Base-by-base conservation (phyloP, 805 yeast genomes). In the Lachancea quebecensis region DNA sequence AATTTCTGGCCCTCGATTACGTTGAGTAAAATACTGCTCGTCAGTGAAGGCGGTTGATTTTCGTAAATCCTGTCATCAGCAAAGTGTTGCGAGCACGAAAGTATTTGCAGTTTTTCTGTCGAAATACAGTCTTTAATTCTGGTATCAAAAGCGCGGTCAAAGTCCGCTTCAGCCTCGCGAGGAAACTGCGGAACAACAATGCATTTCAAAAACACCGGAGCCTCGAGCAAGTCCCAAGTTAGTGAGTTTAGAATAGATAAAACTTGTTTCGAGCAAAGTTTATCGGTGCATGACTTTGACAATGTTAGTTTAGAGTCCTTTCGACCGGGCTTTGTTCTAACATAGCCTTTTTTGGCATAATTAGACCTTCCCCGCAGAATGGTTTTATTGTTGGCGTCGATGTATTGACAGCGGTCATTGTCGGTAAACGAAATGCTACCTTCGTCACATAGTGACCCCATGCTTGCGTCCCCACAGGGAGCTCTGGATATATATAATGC, bases 271-370 rank as follows among this genome's bases (percentile, higher is more conserved):
- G 82, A 42, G 36, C 85, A 72, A 21, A 91, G 61, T 56, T 91
- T 91, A 60, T 91, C 98, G 1, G 95, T 79, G 60, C 98, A 91
- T 1, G 96, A 86, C 60, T 89, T 91, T 28, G 95, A 85, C 40
- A 75, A 62, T 0, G 95, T 76, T 3, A 79, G 50, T 1, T 75
- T 73, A 2, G 96, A 83, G 59, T 93, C 98, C 27, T 71, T 60
- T 41, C 98, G 64, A 1, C 99, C 99, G 0, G 98, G 99, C 58
- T 93, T 91, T 0, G 98, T 90, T 50, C 99, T 70, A 1, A 91
- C 89, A 8, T 68, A 63, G 0, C 96, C 95, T 2, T 72, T 63
- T 15, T 65, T 54, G 12, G 65, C 66, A 51, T 77, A 82, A 58
- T 77, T 69, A 31, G 74, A 75, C 34, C 95, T 62, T 0, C 97